Percentiles rank a stretch among this genome's conserved stretches.
phyloP scores from a whole-genome alignment of 2,329 filamentous ascomycete species.

The Saccharata proteae region DNA sequence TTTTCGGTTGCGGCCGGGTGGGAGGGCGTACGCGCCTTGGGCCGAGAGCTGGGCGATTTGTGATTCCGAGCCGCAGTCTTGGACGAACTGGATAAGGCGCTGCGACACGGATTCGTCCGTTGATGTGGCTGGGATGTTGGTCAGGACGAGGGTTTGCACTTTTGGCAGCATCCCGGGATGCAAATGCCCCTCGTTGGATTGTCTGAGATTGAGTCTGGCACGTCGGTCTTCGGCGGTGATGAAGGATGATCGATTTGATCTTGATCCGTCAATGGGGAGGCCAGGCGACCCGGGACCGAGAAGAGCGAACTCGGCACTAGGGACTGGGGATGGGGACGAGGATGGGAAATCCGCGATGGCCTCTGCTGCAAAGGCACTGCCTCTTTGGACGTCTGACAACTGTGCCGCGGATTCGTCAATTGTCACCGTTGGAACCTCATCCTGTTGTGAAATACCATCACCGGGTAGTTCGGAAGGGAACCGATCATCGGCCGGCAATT shows the following conservation, averaged over 20 bases:
- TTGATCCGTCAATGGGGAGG: too few species aligned
- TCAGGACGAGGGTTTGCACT: slow-evolving; percentile 43
- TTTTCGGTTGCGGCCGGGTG: slow-evolving; percentile 41
- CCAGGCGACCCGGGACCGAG: too few species aligned
- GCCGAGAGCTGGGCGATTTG: slow-evolving; percentile 41
- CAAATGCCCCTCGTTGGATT: slow-evolving; percentile 24
- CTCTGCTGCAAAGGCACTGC: slow-evolving; percentile 35
- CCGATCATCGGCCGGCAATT: too few species aligned
- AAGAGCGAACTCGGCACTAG: too few species aligned
- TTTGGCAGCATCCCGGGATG: slow-evolving; percentile 45
- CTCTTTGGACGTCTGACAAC: slow-evolving; percentile 22
- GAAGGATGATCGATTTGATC: too few species aligned
- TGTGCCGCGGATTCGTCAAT: slow-evolving; percentile 23
- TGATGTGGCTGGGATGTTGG: slow-evolving; percentile 37
- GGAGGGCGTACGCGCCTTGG: slow-evolving; percentile 44
- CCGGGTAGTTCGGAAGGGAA: background rate
- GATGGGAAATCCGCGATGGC: slow-evolving; percentile 16
- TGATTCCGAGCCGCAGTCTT: slow-evolving; percentile 43
- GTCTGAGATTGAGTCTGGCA: slow-evolving; percentile 19
- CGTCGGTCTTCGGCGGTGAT: slow-evolving; percentile 17
- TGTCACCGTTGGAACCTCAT: slow-evolving; percentile 10
- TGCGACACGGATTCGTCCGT: slow-evolving; percentile 18
- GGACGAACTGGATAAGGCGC: slow-evolving; percentile 42
- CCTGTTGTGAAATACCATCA: background rate
- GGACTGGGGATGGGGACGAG: background rate